These are phyloP conservation scores for Orychophragmus violaceus DNA, from an alignment of 345 rosid genomes.

Conservation along the genomic window DNA sequence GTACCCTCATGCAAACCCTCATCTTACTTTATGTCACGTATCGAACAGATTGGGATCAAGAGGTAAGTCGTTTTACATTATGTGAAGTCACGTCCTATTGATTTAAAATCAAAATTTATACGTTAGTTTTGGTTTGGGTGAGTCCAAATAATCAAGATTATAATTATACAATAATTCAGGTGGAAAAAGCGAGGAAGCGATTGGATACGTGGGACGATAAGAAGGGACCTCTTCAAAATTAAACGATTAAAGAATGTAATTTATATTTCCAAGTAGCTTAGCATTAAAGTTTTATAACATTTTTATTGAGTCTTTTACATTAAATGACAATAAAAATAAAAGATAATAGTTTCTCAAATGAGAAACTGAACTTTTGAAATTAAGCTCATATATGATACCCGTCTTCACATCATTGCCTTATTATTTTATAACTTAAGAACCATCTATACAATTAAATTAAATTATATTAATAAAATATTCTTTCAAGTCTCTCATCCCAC, in stretches of 20 bases:
- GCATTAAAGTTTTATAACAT: neutral
- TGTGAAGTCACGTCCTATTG: neutral
- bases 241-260: neutral
- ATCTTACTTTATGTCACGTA: conserved; percentile 39
- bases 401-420: too few relatives aligned
- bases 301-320: too few relatives aligned
- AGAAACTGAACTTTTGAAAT: too few relatives aligned
- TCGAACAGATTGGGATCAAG: conserved; percentile 51
- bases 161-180: conserved; percentile 28
- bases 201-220: conserved; percentile 62
- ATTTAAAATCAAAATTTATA: neutral
- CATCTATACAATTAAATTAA: too few relatives aligned
- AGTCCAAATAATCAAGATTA: neutral
- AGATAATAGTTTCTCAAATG: too few relatives aligned
- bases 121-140: neutral
- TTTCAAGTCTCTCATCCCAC: too few relatives aligned
- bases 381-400: too few relatives aligned
- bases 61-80: conserved; percentile 29
- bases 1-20: conserved; percentile 32
- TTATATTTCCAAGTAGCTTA: neutral
- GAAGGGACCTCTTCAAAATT: conserved; percentile 21
- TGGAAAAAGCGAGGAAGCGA: conserved; percentile 45
- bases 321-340: too few relatives aligned
- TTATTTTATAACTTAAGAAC: too few relatives aligned
- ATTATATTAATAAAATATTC: too few relatives aligned